These are phyloP conservation scores for Knoxdaviesia proteae DNA, from an alignment of 2,329 filamentous ascomycete genomes.

Conservation along the genomic window DNA sequence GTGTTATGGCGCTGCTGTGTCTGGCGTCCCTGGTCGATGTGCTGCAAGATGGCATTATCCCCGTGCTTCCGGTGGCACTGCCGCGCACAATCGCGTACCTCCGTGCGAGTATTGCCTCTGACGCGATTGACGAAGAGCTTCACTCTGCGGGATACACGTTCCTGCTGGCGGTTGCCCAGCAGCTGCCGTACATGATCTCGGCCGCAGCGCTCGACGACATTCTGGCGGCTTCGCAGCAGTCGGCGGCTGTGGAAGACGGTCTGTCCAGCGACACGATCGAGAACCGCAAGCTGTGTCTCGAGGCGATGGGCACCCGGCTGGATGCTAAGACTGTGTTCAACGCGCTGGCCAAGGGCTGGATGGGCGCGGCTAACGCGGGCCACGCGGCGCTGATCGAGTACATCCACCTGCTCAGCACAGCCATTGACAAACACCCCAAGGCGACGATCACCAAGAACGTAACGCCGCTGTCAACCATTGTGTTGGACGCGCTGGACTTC, in stretches of 20 bases:
- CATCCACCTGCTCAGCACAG: constrained; percentile 45
- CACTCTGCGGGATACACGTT: constrained; percentile 72
- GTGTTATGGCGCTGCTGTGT: constrained; percentile 70
- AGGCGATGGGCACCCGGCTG: constrained; percentile 55
- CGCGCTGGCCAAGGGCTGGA: constrained; percentile 55
- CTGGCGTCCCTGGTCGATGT: constrained; percentile 80
- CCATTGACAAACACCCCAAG: constrained; percentile 63
- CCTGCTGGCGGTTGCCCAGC: constrained; percentile 56
- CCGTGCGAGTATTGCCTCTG: constrained; percentile 29
- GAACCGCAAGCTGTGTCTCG: constrained; percentile 46
- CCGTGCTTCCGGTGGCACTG: constrained; percentile 58
- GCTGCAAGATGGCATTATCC: constrained; percentile 66
- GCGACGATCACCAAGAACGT: constrained; percentile 57
- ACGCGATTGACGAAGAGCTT: constrained; percentile 33
- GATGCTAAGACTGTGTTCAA: constrained; percentile 57
- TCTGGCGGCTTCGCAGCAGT: constrained; percentile 50
- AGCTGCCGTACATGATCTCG: constrained; percentile 79
- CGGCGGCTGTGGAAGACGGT: constrained; percentile 33
- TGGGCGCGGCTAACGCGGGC: constrained; percentile 38
- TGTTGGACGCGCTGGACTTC: constrained; percentile 41
- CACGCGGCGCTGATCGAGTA: constrained; percentile 45
- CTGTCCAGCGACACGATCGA: constrained; percentile 42
- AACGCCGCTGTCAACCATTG: constrained; percentile 41
- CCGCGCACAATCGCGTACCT: constrained; percentile 54
- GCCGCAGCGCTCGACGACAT: constrained; percentile 52